A percentile compares a stretch with the other conserved stretches of the same genome.
phyloP scores from a whole-genome alignment of 2,329 filamentous ascomycete species.

The Ophiostoma piceae region DNA sequence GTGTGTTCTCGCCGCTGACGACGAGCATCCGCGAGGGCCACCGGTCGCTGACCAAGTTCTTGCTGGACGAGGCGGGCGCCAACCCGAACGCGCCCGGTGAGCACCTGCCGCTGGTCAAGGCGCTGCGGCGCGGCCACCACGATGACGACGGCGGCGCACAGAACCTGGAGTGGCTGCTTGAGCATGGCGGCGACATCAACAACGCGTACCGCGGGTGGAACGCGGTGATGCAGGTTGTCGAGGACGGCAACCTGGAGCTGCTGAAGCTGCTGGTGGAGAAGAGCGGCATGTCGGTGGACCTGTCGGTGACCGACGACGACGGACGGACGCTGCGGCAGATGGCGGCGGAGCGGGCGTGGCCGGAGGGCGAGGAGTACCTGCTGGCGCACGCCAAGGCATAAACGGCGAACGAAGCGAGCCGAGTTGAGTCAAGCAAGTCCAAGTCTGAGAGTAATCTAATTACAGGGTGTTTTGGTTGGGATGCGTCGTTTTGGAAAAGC shows the following conservation, averaged over 20 bases:
- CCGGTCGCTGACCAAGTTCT: conserved; percentile 50
- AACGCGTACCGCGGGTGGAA: conserved; percentile 63
- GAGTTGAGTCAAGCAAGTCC: no score
- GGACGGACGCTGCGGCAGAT: conserved; percentile 48
- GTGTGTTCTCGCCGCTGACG: conserved; percentile 54
- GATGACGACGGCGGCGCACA: conserved; percentile 57
- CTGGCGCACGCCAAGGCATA: conserved; percentile 23
- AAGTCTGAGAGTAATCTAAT: not conserved
- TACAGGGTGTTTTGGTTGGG: not conserved
- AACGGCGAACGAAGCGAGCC: not conserved
- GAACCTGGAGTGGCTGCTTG: conserved; percentile 47
- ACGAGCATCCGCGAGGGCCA: conserved; percentile 37
- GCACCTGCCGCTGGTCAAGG: conserved; percentile 66
- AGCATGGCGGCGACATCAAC: conserved; percentile 62
- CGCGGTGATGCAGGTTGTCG: conserved; percentile 59
- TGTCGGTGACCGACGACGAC: conserved; percentile 30
- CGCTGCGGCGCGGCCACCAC: conserved; percentile 53
- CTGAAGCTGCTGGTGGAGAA: conserved; percentile 46
- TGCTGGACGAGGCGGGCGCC: conserved; percentile 29
- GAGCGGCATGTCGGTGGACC: conserved; percentile 27
- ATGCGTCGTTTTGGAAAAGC: not conserved
- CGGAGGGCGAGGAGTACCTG: conserved; percentile 50
- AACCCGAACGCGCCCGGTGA: conserved; percentile 49
- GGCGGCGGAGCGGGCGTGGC: conserved; percentile 53
- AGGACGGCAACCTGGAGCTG: conserved; percentile 55